Percentiles rank a stretch among this genome's conserved stretches.
phyloP scores from a whole-genome alignment of 768 basidiomycete genomes.

The Ramaria rubella region DNA sequence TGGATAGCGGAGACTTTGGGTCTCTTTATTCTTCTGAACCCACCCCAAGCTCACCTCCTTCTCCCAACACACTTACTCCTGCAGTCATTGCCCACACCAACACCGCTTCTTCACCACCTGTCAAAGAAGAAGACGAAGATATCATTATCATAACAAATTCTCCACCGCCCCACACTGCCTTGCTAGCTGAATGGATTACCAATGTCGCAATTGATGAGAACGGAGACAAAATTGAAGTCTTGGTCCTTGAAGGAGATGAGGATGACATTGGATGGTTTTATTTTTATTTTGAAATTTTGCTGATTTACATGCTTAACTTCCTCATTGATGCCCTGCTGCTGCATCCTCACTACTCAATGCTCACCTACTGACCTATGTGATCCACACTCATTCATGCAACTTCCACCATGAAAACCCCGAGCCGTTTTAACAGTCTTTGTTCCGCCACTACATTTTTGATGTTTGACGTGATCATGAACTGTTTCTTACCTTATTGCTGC shows the following conservation, averaged over 20 bases:
- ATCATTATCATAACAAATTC: neutral
- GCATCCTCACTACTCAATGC: neutral
- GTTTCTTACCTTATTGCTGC: too few species aligned
- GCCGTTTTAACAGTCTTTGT: too few species aligned
- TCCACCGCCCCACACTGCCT: neutral
- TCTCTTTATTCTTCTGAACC: neutral
- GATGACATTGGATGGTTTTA: neutral
- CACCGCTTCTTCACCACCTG: neutral
- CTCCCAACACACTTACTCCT: neutral
- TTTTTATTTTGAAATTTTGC: neutral
- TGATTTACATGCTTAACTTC: neutral
- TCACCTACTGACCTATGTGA: neutral
- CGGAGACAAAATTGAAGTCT: neutral
- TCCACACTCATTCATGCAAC: too few species aligned
- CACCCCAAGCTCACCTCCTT: neutral
- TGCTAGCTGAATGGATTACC: neutral
- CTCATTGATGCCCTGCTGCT: neutral
- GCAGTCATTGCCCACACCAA: neutral
- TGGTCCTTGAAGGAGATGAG: neutral
- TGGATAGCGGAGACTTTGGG: neutral
- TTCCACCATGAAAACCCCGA: too few species aligned
- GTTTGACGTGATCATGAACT: too few species aligned
- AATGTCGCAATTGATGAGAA: neutral
- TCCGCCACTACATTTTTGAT: too few species aligned
- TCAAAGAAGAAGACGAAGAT: neutral